Percentiles rank a stretch among this genome's conserved stretches.
These are phyloP conservation scores for Mimosa bimucronata DNA, from an alignment of 306 rosid genomes.

Conservation along the genomic window DNA sequence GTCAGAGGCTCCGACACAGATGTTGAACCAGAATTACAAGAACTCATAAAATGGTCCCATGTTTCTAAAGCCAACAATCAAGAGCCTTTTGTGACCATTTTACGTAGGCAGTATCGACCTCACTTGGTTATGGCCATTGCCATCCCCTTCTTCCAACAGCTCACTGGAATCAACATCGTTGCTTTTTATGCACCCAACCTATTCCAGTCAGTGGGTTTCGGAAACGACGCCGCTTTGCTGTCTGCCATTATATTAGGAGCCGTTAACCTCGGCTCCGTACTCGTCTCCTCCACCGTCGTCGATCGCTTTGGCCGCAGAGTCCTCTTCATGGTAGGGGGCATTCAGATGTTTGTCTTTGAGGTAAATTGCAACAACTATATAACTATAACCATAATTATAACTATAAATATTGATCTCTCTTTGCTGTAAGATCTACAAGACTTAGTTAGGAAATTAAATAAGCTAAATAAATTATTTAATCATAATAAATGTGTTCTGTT, in stretches of 20 bases:
- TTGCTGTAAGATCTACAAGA: no score
- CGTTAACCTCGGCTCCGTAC: constrained; percentile 54
- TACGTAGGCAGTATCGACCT: constrained; percentile 64
- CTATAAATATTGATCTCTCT: no score
- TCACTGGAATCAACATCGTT: constrained; percentile 67
- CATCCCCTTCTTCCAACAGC: constrained; percentile 62
- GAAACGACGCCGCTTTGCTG: constrained; percentile 58
- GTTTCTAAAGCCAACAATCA: constrained; percentile 35
- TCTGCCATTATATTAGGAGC: constrained; percentile 60
- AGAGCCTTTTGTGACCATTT: constrained; percentile 57
- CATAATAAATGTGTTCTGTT: no score
- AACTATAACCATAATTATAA: no score
- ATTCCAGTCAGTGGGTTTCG: constrained; percentile 71
- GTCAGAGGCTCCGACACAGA: constrained; percentile 43
- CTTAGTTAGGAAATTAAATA: no score
- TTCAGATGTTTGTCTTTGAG: constrained; percentile 60
- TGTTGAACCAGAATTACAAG: constrained; percentile 50
- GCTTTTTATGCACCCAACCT: constrained; percentile 77
- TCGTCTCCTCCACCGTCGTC: constrained; percentile 53
- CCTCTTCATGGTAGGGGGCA: constrained; percentile 64
- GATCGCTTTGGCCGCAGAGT: constrained; percentile 73
- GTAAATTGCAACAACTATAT: constrained; percentile 28
- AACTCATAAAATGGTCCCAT: constrained; percentile 38
- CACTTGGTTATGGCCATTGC: constrained; percentile 60
- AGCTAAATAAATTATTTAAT: no score